Base-by-base conservation (phyloP, 768 basidiomycete species). In the Candolleomyces efflorescens region DNA sequence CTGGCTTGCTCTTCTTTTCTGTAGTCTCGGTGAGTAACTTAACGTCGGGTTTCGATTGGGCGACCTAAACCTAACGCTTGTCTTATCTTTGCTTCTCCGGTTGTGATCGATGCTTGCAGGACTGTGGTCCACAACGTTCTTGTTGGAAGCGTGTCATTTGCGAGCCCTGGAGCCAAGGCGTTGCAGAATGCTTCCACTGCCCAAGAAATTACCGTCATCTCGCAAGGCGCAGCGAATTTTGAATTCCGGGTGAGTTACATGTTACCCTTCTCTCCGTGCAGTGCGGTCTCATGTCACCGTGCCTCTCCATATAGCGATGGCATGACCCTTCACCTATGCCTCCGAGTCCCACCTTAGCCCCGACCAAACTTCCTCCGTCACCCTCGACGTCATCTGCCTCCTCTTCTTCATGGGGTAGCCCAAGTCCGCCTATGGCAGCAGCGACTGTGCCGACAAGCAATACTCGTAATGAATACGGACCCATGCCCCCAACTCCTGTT, bases 171-270 rank as follows among this genome's bases (percentile, higher is more conserved):
- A 7, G 82, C 83, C 22, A 90, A 90, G 67, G 85, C 88, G 0
- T 77, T 91, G 63, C 87, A 91, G 65, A 90, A 86, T 64, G 87
- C 87, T 15, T 89, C 89, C 13, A 92, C 90, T 0, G 90, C 90
- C 0, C 89, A 90, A 70, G 90, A 92, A 71, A 83, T 92, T 60
- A 83, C 83, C 18, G 83, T 92, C 27, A 80, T 91, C 53, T 83
- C 87, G 0, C 87, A 88, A 37, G 73, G 69, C 24, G 78, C 80
- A 5, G 69, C 73, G 23, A 78, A 80, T 62, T 80, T 83, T 58
- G 77, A 84, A 62, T 80, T 81, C 65, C 73, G 79, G 59, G 83
- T 84, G 63, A 64, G 77, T 57, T 22, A 43, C 32, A n/a, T 39
- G 22, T n/a, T 24, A 20, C 44, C 51, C 46, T 26, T 27, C n/a